Conservation (phyloP, 805 yeast species). For the Isabelozyma rhagii region DNA sequence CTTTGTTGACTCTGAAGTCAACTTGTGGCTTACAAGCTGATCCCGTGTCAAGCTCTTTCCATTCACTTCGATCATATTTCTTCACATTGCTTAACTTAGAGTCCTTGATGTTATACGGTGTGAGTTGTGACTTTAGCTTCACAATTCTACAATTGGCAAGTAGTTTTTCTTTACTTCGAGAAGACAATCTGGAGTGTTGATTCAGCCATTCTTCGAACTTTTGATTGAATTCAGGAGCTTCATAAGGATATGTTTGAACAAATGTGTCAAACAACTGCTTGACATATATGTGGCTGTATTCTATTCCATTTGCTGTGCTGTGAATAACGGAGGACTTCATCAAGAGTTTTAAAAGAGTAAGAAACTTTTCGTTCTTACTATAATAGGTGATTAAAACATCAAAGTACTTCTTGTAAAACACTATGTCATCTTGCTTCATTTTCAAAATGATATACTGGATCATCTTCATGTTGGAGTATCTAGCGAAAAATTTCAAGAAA, state of each 20-base stretch:
- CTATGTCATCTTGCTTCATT: constrained; percentile 22
- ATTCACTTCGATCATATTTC: constrained; percentile 22
- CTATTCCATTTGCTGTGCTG: constrained; percentile 6
- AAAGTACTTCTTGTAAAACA: constrained; percentile 15
- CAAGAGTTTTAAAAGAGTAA: constrained; percentile 25
- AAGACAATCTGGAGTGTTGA: constrained; percentile 3
- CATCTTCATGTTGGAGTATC: constrained; percentile 23
- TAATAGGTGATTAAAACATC: constrained; percentile 24
- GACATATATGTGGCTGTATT: constrained; percentile 20
- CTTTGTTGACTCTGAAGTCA: constrained; percentile 26
- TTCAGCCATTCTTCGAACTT: constrained; percentile 11
- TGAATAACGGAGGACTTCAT: constrained; percentile 5
- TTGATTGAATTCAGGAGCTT: constrained; percentile 19
- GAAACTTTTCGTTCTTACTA: constrained; percentile 22
- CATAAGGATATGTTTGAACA: constrained; percentile 30
- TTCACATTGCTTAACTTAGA: constrained; percentile 10
- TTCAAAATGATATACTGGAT: constrained; percentile 22
- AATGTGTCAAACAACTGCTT: constrained; percentile 26
- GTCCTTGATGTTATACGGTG: constrained; percentile 17
- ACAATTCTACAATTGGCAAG: constrained; percentile 12
- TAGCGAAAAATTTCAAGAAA: constrained; percentile 25
- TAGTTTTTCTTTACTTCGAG: constrained; percentile 8
- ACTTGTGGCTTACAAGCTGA: constrained; percentile 19
- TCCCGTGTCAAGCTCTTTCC: constrained; percentile 18
- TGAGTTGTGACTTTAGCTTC: constrained; percentile 20